phyloP scores from a whole-genome alignment of 1,284 basidiomycete genomes.

The Phellinidium pouzarii region DNA sequence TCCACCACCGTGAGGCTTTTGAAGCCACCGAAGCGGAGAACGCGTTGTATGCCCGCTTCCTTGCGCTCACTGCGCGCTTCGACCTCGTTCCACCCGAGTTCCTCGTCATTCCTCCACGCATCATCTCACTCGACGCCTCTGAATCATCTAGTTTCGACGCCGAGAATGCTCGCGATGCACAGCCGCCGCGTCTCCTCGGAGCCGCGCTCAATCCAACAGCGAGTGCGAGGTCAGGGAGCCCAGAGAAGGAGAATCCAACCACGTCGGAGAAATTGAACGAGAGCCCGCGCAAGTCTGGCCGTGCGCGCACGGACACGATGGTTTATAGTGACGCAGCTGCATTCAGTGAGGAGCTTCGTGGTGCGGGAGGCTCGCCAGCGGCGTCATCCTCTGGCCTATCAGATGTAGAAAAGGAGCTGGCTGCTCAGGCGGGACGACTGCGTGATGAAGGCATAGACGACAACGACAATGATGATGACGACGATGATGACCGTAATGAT shows the following conservation, averaged over 20 bases:
- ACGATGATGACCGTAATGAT: too few species aligned
- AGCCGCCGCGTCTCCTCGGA: constrained; percentile 43
- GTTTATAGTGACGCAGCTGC: constrained; percentile 50
- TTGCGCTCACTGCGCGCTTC: constrained; percentile 75
- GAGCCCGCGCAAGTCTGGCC: constrained; percentile 49
- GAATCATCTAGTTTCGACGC: constrained; percentile 23
- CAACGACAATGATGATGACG: background rate
- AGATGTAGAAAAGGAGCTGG: background rate
- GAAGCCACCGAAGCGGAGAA: constrained; percentile 88
- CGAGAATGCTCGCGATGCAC: constrained; percentile 30
- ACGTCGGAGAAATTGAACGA: constrained; percentile 29
- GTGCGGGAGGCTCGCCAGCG: background rate
- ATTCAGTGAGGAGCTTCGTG: constrained; percentile 13
- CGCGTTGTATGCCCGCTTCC: constrained; percentile 86
- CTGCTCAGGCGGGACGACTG: background rate
- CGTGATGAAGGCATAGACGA: background rate
- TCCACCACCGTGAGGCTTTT: constrained; percentile 88
- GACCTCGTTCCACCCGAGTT: constrained; percentile 78
- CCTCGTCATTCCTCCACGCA: constrained; percentile 64
- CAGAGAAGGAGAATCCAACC: constrained; percentile 20
- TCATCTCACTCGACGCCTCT: constrained; percentile 17
- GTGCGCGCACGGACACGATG: constrained; percentile 72
- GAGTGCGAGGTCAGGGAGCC: background rate
- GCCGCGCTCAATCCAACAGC: constrained; percentile 25
- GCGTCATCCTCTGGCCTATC: background rate